Evolutionary conservation across 2,329 filamentous ascomycete genomes (phyloP), one percentile per base, ranked within the genome.

Genomic region (Colletotrichum trifolii): DNA sequence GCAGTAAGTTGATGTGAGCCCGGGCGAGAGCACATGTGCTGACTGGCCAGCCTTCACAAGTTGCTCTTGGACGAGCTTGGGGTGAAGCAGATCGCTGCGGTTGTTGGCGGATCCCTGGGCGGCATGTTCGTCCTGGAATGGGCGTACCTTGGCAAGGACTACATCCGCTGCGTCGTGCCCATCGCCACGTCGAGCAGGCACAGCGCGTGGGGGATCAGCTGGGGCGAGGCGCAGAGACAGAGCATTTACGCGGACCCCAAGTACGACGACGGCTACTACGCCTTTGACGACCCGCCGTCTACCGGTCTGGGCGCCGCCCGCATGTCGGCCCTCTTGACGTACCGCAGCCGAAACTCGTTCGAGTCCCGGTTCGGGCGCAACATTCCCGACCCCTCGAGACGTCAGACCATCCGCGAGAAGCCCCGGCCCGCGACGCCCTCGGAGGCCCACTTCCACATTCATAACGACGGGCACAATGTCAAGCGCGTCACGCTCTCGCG

Each of bases 181-280:
- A 95, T 96, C 71, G 93, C 93, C 25, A 96, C 93, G 6, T 95
- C 92, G 8, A 92, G 91, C 70, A 84, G 90, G 46, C 93, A 96
- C 77, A 95, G 92, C 72, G 93, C 93, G 6, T 96, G 93, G 93
- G 91, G 93, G 33, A 96, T 96, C 73, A 94, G 91, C 78, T 96
- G 93, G 93, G 92, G 92, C 46, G 93, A 96, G 76, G 92, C 92
- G 4, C 93, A 96, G 76, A 85, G 93, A 55, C 92, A 96, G 79
- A 94, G 91, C 84, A 98, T 99, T 76, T 99, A 98, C 79, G 94
- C 93, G 43, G 96, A 99, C 75, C 96, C 96, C 38, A 98, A 97
- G 81, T 99, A 99, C 77, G 94, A 97, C 67, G 94, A 98, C 73
- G 96, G 96, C 48, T 98, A 97, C 79, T 99, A 98, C 75, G 73